phyloP scores from a whole-genome alignment of 495 filamentous ascomycete genomes.

The Choiromyces venosus region DNA sequence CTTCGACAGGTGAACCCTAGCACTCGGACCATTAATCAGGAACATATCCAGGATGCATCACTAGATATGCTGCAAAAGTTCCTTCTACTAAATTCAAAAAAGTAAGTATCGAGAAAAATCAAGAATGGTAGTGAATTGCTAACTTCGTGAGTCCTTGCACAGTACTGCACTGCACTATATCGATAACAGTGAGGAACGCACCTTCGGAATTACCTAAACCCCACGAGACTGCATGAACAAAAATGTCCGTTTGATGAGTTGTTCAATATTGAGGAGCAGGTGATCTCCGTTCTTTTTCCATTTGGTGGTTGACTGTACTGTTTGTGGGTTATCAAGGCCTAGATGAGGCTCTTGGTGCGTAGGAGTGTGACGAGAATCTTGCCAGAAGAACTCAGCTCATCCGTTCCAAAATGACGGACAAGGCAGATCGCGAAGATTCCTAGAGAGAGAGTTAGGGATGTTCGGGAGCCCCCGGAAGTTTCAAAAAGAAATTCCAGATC shows the following conservation, averaged over 20 bases:
- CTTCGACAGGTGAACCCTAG: background rate
- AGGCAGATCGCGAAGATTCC: background rate
- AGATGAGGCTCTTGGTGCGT: background rate
- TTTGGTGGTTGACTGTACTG: background rate
- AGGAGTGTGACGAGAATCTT: background rate
- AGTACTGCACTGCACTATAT: background rate
- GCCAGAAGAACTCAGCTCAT: background rate
- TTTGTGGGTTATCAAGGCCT: background rate
- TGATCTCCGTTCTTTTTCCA: background rate
- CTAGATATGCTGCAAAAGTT: background rate
- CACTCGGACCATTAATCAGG: background rate
- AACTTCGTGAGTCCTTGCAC: background rate
- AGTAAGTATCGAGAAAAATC: background rate
- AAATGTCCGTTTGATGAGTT: background rate
- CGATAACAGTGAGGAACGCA: background rate
- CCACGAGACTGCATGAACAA: background rate
- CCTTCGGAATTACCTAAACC: background rate
- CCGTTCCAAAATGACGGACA: background rate
- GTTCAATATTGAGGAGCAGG: background rate
- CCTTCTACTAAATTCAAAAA: background rate
- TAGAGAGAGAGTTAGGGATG: background rate
- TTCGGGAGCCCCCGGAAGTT: background rate
- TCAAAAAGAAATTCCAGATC: no score
- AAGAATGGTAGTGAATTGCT: background rate
- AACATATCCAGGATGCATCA: background rate